These are phyloP conservation scores for Cytidiella melzeri DNA, from an alignment of 768 basidiomycete genomes.

Conservation along the genomic window DNA sequence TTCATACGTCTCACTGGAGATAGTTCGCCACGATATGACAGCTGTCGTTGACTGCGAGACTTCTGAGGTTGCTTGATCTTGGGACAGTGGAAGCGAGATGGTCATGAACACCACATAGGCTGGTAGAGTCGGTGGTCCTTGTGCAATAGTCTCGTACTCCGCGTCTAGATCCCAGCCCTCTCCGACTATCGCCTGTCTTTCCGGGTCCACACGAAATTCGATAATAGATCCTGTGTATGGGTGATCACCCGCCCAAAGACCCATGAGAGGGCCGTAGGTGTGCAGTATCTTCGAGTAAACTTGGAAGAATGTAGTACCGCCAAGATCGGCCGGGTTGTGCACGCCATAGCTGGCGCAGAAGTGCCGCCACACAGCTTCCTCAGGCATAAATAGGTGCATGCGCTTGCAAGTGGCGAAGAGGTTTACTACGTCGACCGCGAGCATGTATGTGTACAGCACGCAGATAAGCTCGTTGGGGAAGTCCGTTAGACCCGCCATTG, in stretches of 20 bases:
- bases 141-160: not conserved
- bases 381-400: too few relatives aligned
- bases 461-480: too few relatives aligned
- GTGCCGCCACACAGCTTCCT: constrained; percentile 12
- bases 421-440: too few relatives aligned
- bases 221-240: constrained; percentile 17
- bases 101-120: constrained; percentile 4
- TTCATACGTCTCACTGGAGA: not conserved
- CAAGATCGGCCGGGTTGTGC: constrained; percentile 4
- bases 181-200: constrained; percentile 18
- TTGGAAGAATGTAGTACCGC: constrained; percentile 10
- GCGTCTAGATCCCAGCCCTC: constrained; percentile 20
- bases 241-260: constrained; percentile 21
- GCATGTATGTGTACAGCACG: too few relatives aligned
- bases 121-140: not conserved
- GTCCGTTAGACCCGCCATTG: too few relatives aligned
- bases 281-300: constrained; percentile 18
- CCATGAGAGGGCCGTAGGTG: constrained; percentile 18
- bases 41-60: not conserved
- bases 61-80: too few relatives aligned
- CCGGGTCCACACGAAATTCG: constrained; percentile 18
- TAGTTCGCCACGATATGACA: not conserved
- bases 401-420: too few relatives aligned
- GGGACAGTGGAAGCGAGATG: constrained; percentile 5
- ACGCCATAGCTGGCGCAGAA: constrained; percentile 16